Base-by-base conservation (phyloP, 805 yeast genomes). In the Babjeviella inositovora region DNA sequence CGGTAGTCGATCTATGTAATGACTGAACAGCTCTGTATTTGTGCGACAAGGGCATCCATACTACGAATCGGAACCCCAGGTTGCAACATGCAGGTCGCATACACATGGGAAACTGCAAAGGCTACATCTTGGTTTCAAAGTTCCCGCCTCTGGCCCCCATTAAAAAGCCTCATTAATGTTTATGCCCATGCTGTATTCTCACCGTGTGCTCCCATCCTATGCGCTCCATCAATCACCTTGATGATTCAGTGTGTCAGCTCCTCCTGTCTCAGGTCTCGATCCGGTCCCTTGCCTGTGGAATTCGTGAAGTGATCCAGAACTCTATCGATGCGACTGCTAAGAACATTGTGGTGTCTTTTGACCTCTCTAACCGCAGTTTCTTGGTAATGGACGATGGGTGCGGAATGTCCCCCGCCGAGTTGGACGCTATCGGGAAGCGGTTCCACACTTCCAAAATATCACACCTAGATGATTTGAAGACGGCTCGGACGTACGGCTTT, bases 301-400 rank as follows among this genome's bases (percentile, higher is more conserved):
- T 67, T 2, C 39, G 55, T 16, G 76, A 67, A 32, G 35, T 71
- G 8, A 23, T 70, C 3, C 62, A 62, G 26, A 73, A 73, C 34
- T 47, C 70, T 19, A 33, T 69, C 0, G 80, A 72, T 35, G 60
- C 76, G 0, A 43, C 46, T 0, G 67, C 81, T 0, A 33, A 43
- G 1, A 25, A 29, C 3, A 38, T 68, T 5, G 15, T 30, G 3
- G 45, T 70, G 3, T 27, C 35, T 6, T 15, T 63, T 3, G 59
- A 59, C 28, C 33, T 49, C 4, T 24, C 35, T 0, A 33, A 46
- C 1, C 32, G 60, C 5, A 37, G 47, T 12, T 34, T 58, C 8
- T 31, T 33, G 4, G 70, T 80, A 1, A 29, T 30, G 2, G 96
- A 85, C 42, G 54, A 85, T 41, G 96, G 96, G 0, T 14, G 11